Evolutionary conservation across 2,329 filamentous ascomycete genomes (phyloP).

Genomic region (Akanthomyces lecanii): DNA sequence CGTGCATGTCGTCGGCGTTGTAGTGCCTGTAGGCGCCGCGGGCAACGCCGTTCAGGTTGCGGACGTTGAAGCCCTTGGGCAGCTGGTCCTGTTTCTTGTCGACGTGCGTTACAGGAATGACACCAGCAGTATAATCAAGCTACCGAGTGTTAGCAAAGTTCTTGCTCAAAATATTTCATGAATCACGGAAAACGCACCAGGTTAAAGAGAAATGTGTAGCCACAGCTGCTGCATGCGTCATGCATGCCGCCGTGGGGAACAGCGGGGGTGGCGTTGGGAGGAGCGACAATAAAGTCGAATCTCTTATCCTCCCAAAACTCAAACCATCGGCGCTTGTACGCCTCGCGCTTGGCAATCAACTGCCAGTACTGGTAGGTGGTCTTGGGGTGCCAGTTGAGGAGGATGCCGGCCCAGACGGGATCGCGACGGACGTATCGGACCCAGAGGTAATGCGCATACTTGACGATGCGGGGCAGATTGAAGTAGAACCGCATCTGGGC

Average conservation of each 20-base stretch:
- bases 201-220: conserved; percentile 93
- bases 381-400: conserved; percentile 70
- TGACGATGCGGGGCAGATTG: conserved; percentile 66
- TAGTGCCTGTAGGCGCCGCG: conserved; percentile 83
- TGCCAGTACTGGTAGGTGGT: conserved; percentile 77
- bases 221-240: conserved; percentile 78
- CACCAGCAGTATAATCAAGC: conserved; percentile 81
- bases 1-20: conserved; percentile 77
- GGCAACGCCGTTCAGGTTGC: conserved; percentile 72
- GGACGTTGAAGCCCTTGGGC: conserved; percentile 55
- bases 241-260: conserved; percentile 84
- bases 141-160: conserved; percentile 29
- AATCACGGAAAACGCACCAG: conserved; percentile 51
- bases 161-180: conserved; percentile 15
- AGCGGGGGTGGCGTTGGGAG: conserved; percentile 87
- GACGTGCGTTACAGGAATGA: conserved; percentile 82
- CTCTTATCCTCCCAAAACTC: conserved; percentile 74
- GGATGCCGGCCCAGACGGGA: conserved; percentile 69
- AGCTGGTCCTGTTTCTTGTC: conserved; percentile 65
- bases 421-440: conserved; percentile 80
- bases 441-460: conserved; percentile 85
- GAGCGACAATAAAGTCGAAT: conserved; percentile 74
- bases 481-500: conserved; percentile 71
- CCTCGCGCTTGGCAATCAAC: conserved; percentile 71
- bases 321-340: conserved; percentile 73